Conservation (phyloP, 2,329 filamentous ascomycete genomes). For the Teratosphaeriaceae sp. region DNA sequence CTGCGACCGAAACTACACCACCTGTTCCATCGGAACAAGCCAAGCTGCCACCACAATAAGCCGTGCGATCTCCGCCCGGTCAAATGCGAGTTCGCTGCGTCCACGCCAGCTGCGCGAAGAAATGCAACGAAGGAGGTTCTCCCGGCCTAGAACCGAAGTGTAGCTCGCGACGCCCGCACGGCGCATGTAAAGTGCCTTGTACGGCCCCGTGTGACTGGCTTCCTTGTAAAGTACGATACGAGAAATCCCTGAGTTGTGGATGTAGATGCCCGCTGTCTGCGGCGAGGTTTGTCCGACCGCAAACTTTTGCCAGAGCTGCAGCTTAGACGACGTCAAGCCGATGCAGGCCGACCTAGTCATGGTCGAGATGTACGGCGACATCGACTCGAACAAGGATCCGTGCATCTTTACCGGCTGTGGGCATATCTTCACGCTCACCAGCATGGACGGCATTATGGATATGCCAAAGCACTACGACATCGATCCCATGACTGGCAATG, state of each 20-base stretch:
- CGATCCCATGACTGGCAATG: conserved; percentile 24
- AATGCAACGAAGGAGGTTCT: conserved; percentile 54
- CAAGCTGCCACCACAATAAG: conserved; percentile 46
- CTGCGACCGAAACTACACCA: conserved; percentile 47
- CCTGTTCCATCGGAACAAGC: conserved; percentile 52
- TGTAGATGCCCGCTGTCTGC: conserved; percentile 60
- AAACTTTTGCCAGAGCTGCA: conserved; percentile 53
- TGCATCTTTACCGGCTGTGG: conserved; percentile 58
- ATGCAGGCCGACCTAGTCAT: conserved; percentile 52
- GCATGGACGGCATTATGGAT: conserved; percentile 55
- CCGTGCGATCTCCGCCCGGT: conserved; percentile 43
- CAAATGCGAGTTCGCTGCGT: conserved; percentile 50
- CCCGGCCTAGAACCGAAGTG: conserved; percentile 54
- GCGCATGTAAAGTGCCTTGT: conserved; percentile 49
- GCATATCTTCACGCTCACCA: conserved; percentile 55
- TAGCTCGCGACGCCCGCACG: conserved; percentile 50
- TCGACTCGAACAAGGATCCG: conserved; percentile 53
- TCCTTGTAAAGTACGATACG: conserved; percentile 56
- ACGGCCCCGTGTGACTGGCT: conserved; percentile 61
- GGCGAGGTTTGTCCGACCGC: conserved; percentile 54
- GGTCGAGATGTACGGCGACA: conserved; percentile 48
- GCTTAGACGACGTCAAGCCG: conserved; percentile 36
- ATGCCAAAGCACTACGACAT: conserved; percentile 47
- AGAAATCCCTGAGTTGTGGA: conserved; percentile 47
- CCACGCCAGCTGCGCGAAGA: conserved; percentile 50